phyloP scores from a whole-genome alignment of 106 monocot genomes.

The Acorus gramineus region DNA sequence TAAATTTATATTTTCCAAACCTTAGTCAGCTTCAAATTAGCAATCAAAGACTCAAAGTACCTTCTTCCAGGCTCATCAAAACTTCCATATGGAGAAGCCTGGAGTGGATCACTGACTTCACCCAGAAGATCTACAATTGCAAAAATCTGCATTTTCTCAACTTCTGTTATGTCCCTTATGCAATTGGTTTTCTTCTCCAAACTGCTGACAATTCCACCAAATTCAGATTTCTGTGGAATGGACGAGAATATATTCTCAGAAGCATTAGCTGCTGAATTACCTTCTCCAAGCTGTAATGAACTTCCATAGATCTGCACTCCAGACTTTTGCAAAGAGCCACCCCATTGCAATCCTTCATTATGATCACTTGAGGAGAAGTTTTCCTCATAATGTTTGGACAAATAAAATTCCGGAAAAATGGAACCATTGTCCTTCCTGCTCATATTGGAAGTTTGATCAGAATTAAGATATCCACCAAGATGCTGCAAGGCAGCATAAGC shows the following conservation, averaged over 20 bases:
- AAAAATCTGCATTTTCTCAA: constrained; percentile 48
- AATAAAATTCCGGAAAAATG: constrained; percentile 39
- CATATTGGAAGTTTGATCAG: constrained; percentile 14
- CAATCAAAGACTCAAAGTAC: constrained; percentile 22
- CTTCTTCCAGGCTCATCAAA: constrained; percentile 86
- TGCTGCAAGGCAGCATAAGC: constrained; percentile 51
- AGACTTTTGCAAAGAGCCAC: constrained; percentile 17
- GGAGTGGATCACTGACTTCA: constrained; percentile 39
- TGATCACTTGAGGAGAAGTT: neutral
- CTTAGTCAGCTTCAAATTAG: neutral
- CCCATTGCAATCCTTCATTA: constrained; percentile 52
- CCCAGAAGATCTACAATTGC: constrained; percentile 63
- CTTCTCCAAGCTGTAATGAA: constrained; percentile 19
- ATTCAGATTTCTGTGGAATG: constrained; percentile 37
- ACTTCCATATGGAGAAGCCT: constrained; percentile 63
- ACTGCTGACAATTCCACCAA: constrained; percentile 21
- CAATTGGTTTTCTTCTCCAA: constrained; percentile 18
- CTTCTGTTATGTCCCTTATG: constrained; percentile 21
- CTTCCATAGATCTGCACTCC: constrained; percentile 16
- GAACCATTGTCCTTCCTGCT: constrained; percentile 3
- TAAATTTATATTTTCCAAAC: too few species aligned
- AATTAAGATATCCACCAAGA: constrained; percentile 46
- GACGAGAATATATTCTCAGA: constrained; percentile 7
- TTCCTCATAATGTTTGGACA: constrained; percentile 45
- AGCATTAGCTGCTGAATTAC: constrained; percentile 5